Base-by-base conservation (phyloP, 1,284 basidiomycete genomes). In the Puccinia brachypodii region DNA sequence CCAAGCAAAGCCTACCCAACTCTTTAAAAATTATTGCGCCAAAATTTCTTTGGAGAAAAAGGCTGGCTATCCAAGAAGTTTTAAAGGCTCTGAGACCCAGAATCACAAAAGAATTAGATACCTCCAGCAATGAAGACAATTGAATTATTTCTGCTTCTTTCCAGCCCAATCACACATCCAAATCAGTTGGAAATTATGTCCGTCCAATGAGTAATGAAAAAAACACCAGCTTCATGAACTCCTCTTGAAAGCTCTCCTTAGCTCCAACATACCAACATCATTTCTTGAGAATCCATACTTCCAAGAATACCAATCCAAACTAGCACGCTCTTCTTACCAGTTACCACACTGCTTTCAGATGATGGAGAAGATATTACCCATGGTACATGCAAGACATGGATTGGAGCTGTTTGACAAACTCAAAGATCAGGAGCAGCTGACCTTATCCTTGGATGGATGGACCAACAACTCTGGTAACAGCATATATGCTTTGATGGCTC, bases 391-490 rank as follows among this genome's bases (percentile, higher is more conserved):
- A 6, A 42, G 33, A 42, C n/a, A 22, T 28, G 47, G 44, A 60
- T 22, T 60, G 2, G 31, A 56, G 28, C 31, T 72, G 3, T 8
- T 28, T n/a, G 9, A 71, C 2, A 44, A 71, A 1, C 7, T 79
- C 28, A 72, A 72, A 38, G 16, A 72, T 1, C 8, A 78, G 44
- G 56, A 53, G 14, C 31, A 66, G 2, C 25, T 79, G 2, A 79
- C 68, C 11, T 3, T 79, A 4, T 71, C 66, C 14, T 25, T 79
- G n/a, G 77, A 79, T 62, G 77, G 53, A 2, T 77, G 75, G 58
- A 68, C 58, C 9, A 42, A 77, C 58, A 42, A 14, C 19, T 1
- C 16, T 31, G 40, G 77, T 25, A 79, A 79, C n/a, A 79, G 44
- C 31, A 40, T 79, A 7, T 79, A 71, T 47, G 47, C 66, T 31